Evolutionary conservation across 2,329 filamentous ascomycete genomes (phyloP), one percentile per base, ranked within the genome.

Genomic region (Ceratocystis cacaofunesta): DNA sequence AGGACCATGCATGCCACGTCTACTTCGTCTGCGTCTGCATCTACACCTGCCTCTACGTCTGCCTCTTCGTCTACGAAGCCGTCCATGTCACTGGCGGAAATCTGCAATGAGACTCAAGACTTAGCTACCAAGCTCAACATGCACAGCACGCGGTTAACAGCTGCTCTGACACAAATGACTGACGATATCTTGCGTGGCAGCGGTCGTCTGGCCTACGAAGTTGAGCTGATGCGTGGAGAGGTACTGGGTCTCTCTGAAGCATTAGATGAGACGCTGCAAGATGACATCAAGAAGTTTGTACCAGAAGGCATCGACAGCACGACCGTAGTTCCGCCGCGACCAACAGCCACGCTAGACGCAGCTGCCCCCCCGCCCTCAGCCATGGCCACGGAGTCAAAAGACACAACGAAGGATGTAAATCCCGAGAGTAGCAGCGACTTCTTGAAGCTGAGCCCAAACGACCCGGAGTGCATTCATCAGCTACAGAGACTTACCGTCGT

Each of bases 181-280:
- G 92, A 99, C 74, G 94, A 97, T 70, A 97, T 99, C 69, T 76
- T 99, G 68, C 84, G 94, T 66, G 92, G 90, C 71, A 90, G 92
- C 30, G 90, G 89, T 69, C 83, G 92, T 3, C 78, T 99, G 66
- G 90, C 92, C 22, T 99, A 99, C 72, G 90, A 97, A 75, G 92
- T 97, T 22, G 92, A 97, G 75, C 82, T 97, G 19, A 76, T 97
- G 61, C 84, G 91, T n/a, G 92, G 92, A 68, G 92, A 96, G 75
- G 88, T 90, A 1, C 76, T 91, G 60, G 82, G 88, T n/a, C 78
- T 96, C 44, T 85, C 86, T 0, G 92, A 96, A 72, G 82, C 87
- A 1, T 77, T 97, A 70, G 84, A 85, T 4, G 88, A 92, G 69
- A 83, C 81, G 0, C 75, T 96, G 55, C 82, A 83, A 60, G 80